A percentile compares a stretch with the other conserved stretches of the same genome.
Conservation (phyloP, 129 eudicot genomes). For the Sambucus nigra region DNA sequence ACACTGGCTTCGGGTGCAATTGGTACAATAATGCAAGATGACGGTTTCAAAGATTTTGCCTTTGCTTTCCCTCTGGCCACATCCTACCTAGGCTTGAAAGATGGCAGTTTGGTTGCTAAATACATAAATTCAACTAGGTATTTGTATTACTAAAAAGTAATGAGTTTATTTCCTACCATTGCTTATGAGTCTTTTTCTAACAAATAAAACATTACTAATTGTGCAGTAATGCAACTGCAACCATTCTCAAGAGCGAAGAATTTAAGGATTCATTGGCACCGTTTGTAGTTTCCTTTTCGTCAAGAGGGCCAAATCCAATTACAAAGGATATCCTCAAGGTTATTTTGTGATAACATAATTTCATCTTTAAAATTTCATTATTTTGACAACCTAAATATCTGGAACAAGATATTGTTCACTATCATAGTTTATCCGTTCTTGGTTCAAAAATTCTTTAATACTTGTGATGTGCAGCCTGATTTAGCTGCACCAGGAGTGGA, state of each 20-base stretch:
- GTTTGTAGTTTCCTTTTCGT: conserved; percentile 21
- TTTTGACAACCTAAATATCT: not conserved
- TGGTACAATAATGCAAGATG: conserved; percentile 32
- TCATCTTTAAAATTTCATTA: too few species aligned
- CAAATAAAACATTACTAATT: not conserved
- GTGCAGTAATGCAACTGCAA: conserved; percentile 21
- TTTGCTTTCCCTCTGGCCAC: conserved; percentile 20
- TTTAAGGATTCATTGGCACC: conserved; percentile 21
- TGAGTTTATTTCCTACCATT: not conserved
- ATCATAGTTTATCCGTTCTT: too few species aligned
- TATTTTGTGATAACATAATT: not conserved
- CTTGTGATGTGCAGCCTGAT: conserved; percentile 14
- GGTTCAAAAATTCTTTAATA: too few species aligned
- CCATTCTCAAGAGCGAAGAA: conserved; percentile 13
- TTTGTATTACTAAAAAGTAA: not conserved
- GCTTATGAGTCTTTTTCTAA: not conserved
- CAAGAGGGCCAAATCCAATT: conserved; percentile 28
- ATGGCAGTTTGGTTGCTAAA: conserved; percentile 8
- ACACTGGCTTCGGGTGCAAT: conserved; percentile 25
- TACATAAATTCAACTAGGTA: conserved; percentile 22
- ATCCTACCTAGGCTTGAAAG: conserved; percentile 13
- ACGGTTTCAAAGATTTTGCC: conserved; percentile 17
- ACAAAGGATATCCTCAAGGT: conserved; percentile 28
- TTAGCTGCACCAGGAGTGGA: conserved; percentile 20
- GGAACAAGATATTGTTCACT: too few species aligned